Conservation (phyloP, 116 monocot genomes). For the Phalaenopsis hybrid region DNA sequence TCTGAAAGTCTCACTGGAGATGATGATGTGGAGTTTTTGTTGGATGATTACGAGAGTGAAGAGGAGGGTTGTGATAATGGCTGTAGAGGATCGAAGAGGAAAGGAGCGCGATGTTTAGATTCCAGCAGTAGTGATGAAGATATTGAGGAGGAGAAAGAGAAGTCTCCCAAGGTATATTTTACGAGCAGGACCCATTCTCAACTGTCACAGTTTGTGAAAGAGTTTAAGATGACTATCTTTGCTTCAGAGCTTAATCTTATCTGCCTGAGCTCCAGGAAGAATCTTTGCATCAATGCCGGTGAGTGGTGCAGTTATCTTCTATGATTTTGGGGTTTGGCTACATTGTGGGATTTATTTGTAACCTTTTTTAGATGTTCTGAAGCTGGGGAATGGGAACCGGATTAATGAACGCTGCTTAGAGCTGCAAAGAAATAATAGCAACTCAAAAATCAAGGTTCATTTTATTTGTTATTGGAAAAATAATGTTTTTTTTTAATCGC, state of each 20-base stretch:
- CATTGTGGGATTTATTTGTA: neutral
- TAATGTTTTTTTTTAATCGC: neutral
- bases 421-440: slow-evolving; percentile 57
- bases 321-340: neutral
- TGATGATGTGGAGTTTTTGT: slow-evolving; percentile 67
- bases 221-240: slow-evolving; percentile 72
- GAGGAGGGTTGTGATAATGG: slow-evolving; percentile 23
- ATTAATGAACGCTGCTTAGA: slow-evolving; percentile 88
- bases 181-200: slow-evolving; percentile 90
- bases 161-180: slow-evolving; percentile 73
- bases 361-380: slow-evolving; percentile 46
- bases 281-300: slow-evolving; percentile 83
- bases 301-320: slow-evolving; percentile 3
- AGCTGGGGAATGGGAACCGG: slow-evolving; percentile 50
- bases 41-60: slow-evolving; percentile 88
- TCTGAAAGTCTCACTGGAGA: slow-evolving; percentile 10
- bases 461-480: slow-evolving; percentile 1
- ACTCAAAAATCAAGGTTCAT: slow-evolving; percentile 61
- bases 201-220: slow-evolving; percentile 82
- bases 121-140: slow-evolving; percentile 48
- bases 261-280: slow-evolving; percentile 83
- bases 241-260: slow-evolving; percentile 51
- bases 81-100: slow-evolving; percentile 44
- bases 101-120: slow-evolving; percentile 20
- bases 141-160: slow-evolving; percentile 44